Evolutionary conservation across 352 stramenopile genomes (phyloP).

Genomic region (Phytophthora hibernalis): DNA sequence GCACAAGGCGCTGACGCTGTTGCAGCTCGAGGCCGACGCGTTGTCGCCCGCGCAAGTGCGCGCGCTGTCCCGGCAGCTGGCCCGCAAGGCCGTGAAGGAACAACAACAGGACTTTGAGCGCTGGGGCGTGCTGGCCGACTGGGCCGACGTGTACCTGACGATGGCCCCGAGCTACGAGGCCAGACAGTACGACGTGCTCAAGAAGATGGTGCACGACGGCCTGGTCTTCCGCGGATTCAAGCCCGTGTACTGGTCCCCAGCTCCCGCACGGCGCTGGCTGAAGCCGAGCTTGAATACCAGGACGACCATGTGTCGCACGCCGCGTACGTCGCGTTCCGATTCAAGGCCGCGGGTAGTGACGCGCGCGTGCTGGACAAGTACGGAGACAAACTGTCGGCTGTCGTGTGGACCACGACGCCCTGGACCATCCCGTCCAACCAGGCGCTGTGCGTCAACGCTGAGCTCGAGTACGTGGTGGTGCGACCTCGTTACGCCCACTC

Average conservation of each 20-base stretch:
- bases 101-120: conserved; percentile 94
- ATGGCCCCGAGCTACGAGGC: conserved; percentile 96
- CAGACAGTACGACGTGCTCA: conserved; percentile 97
- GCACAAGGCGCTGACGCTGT: conserved; percentile 96
- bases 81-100: conserved; percentile 91
- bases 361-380: conserved; percentile 47
- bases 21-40: conserved; percentile 66
- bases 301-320: conserved; percentile 97
- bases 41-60: conserved; percentile 94
- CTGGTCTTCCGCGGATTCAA: conserved; percentile 98
- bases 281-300: conserved; percentile 99
- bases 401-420: conserved; percentile 99
- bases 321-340: conserved; percentile 94
- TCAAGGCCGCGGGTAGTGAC: conserved; percentile 41
- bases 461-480: conserved; percentile 95
- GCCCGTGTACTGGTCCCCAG: conserved; percentile 99
- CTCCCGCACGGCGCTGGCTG: conserved; percentile 96
- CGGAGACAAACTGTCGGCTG: conserved; percentile 54
- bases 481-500: conserved; percentile 29
- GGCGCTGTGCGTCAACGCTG: conserved; percentile 96
- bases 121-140: conserved; percentile 95
- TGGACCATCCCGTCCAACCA: conserved; percentile 99
- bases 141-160: conserved; percentile 93
- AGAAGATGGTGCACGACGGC: conserved; percentile 95
- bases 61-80: conserved; percentile 92